Base-by-base conservation (phyloP, 2,329 filamentous ascomycete genomes). In the Aspergillus ustus region DNA sequence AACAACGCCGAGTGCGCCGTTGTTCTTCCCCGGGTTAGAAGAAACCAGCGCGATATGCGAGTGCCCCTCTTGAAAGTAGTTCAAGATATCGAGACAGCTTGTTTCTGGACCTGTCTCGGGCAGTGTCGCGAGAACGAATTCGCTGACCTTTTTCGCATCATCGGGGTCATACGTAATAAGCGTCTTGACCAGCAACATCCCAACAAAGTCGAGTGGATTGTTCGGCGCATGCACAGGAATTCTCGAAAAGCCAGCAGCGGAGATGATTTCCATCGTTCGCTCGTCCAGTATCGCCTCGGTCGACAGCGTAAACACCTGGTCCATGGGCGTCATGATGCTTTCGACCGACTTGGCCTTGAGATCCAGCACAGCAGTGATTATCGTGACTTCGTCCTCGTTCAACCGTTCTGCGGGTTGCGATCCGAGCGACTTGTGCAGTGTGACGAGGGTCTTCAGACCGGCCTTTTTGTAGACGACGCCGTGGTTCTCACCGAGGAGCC, bases 21-120 rank as follows among this genome's bases (percentile, higher is more conserved):
- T 89, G 70, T 96, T 89, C 67, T 96, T 91, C 15, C 94, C 93
- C 0, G 95, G 95, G 66, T 81, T 85, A 70, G 97, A 91, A 0
- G 94, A 97, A 8, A 98, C 95, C 28, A 99, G 83, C 0, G 98
- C 94, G 93, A 99, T 97, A 77, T 99, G 95, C 1, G 93, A 97
- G 76, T 99, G 98, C 70, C 95, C 95, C 81, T 99, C 95, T 77
- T 99, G 95, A 82, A 99, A 99, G 78, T 97, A 99, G 80, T 99
- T 99, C 80, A 99, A 92, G 71, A 99, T 98, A 75, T 99, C 95
- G 59, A 99, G 80, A 75, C 95, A 99, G 80, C 93, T 97, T 0
- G 95, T 98, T 73, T 97, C 92, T 0, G 95, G 92, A 11, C 92
- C 87, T 0, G 95, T 99, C 77, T 99, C 95, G 1, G 96, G 95